phyloP scores from a whole-genome alignment of 805 yeast species.

The Metschnikowia similis region DNA sequence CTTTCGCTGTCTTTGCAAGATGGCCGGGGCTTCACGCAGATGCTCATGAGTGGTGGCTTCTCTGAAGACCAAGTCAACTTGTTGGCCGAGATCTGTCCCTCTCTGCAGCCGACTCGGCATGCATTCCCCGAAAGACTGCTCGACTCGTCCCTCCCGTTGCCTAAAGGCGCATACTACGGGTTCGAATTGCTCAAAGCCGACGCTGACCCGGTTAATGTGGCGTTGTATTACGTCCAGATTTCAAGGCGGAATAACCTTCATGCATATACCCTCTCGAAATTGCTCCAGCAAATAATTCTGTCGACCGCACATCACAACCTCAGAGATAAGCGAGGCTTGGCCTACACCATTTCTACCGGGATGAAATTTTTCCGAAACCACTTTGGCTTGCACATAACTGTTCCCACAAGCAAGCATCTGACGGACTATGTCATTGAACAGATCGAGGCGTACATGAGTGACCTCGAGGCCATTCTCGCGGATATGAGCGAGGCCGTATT shows the following conservation, averaged over 20 bases:
- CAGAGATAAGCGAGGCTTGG: slow-evolving; percentile 54
- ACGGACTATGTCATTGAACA: slow-evolving; percentile 40
- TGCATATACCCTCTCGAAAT: slow-evolving; percentile 38
- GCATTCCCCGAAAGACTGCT: background rate
- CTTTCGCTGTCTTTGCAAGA: slow-evolving; percentile 26
- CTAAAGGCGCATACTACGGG: background rate
- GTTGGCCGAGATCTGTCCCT: slow-evolving; percentile 6
- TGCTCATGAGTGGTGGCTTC: slow-evolving; percentile 52
- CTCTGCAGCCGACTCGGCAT: background rate
- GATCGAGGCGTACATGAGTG: slow-evolving; percentile 45
- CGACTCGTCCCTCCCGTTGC: background rate
- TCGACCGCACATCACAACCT: slow-evolving; percentile 43
- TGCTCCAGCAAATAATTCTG: slow-evolving; percentile 47
- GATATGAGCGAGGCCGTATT: slow-evolving; percentile 30
- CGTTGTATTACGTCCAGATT: slow-evolving; percentile 54
- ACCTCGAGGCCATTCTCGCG: slow-evolving; percentile 34
- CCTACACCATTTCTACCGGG: slow-evolving; percentile 61
- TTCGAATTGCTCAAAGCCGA: background rate
- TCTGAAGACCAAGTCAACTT: slow-evolving; percentile 16
- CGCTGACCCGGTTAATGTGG: slow-evolving; percentile 21
- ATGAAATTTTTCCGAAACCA: slow-evolving; percentile 46
- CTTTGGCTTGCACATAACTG: slow-evolving; percentile 53
- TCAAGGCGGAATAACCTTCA: slow-evolving; percentile 40
- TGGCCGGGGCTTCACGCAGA: slow-evolving; percentile 30
- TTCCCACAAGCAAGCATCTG: slow-evolving; percentile 48